These are phyloP conservation scores for Xylariaceae sp. DNA, from an alignment of 2,329 filamentous ascomycete genomes.

Conservation along the genomic window DNA sequence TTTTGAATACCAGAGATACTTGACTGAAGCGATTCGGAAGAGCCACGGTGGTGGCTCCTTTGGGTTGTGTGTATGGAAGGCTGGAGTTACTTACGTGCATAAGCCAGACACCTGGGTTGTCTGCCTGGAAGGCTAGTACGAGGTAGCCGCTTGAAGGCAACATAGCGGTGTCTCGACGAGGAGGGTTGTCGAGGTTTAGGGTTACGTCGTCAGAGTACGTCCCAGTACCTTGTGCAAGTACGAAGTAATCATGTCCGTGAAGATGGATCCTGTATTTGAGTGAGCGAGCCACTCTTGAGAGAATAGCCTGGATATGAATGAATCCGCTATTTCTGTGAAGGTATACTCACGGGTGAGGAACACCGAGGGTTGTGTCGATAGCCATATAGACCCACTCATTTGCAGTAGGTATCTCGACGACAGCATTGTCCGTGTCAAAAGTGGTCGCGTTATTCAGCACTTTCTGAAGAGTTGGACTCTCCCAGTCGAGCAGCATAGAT, in stretches of 20 bases:
- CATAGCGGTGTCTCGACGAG: constrained; percentile 44
- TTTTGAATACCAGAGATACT: background rate
- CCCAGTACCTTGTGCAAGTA: constrained; percentile 30
- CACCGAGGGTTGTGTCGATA: constrained; percentile 24
- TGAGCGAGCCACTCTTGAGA: no score
- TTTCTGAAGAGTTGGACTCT: constrained; percentile 38
- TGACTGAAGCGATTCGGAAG: no score
- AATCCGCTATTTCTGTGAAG: no score
- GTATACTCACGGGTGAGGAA: constrained; percentile 20
- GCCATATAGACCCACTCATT: constrained; percentile 31
- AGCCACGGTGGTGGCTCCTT: no score
- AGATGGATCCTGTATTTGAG: constrained; percentile 39
- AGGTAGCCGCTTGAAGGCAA: constrained; percentile 41
- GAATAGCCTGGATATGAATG: no score
- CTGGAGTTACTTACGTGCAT: constrained; percentile 19
- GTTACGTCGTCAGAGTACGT: constrained; percentile 24
- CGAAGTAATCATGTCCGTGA: constrained; percentile 39
- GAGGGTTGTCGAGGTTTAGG: constrained; percentile 38
- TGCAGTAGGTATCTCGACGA: constrained; percentile 21
- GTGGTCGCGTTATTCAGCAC: constrained; percentile 20
- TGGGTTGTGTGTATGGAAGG: background rate
- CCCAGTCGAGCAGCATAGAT: constrained; percentile 42
- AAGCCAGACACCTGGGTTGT: constrained; percentile 49
- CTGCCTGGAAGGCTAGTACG: constrained; percentile 43
- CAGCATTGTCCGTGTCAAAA: constrained; percentile 25